phyloP scores from a whole-genome alignment of 169 alveolate species.

The Cardiosporidium cionae region DNA sequence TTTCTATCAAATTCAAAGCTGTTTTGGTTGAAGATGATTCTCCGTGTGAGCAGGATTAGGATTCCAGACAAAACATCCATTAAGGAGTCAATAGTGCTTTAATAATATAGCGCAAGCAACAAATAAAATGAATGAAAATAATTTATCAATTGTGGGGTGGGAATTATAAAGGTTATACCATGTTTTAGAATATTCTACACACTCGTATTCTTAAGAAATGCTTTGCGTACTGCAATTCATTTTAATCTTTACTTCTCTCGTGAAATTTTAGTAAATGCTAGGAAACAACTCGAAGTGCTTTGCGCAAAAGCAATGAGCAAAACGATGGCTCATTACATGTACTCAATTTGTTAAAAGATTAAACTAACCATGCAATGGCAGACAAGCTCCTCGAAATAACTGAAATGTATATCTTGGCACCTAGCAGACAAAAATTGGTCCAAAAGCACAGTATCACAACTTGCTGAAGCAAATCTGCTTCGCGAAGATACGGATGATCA shows the following conservation, averaged over 20 bases:
- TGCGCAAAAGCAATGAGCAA: too few species aligned
- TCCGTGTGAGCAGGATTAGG: background rate
- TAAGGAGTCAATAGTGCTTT: background rate
- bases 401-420: background rate
- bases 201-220: background rate
- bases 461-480: background rate
- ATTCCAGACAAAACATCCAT: background rate
- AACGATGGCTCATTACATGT: too few species aligned
- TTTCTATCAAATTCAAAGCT: background rate
- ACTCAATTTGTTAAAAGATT: too few species aligned
- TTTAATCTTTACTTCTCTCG: background rate
- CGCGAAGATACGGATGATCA: background rate
- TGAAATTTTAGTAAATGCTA: background rate
- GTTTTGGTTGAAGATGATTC: background rate
- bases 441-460: background rate
- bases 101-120: too few species aligned
- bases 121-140: background rate
- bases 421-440: background rate
- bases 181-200: background rate
- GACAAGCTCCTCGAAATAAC: background rate
- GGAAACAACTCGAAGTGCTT: background rate
- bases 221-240: background rate
- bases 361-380: background rate
- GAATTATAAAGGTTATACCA: background rate
- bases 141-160: background rate